Base-by-base conservation (phyloP, 495 filamentous ascomycete species). In the Aspergillus cavernicola region DNA sequence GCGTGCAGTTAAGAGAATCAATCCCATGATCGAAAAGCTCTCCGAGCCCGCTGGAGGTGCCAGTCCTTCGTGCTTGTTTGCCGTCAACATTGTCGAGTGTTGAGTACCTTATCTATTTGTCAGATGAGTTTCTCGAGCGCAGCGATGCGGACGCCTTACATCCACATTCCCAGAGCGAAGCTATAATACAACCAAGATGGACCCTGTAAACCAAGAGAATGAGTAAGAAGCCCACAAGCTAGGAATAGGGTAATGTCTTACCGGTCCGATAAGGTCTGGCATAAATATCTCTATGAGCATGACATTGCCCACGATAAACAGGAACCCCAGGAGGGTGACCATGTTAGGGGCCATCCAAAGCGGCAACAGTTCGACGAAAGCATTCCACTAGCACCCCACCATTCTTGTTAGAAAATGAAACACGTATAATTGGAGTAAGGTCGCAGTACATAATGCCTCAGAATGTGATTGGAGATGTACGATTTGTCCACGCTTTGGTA, bases 1-100 rank as follows among this genome's bases (percentile, higher is more conserved):
- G 80, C 0, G 92, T 96, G 73, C 95, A 97, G 72, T 98, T 98
- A 56, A 97, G 71, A 32, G 90, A 96, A 71, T 97, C 93, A 63
- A 98, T 97, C 52, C 95, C 95, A 70, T 98, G 93, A 67, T 98
- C 93, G 75, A 98, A 98, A 16, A 98, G 82, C 69, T 98, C 93
- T 52, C 93, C 93, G 22, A 98, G 75, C 10, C 89, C 89, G 63
- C 90, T 96, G 35, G 93, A 97, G 12, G 92, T 96, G 6, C 93
- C 92, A 7, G 95, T 98, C 53, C 93, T 80, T 50, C 93, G 77
- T 22, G 93, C 93, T 74, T 98, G 93, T 76, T 98, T 98, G 52
- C 93, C 93, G 68, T 98, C 93, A 33, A 98, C 85, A 65, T 98
- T 98, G 74, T 98, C 93, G 83, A 98, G 87, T 11, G 93, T 98